Conservation (phyloP, 2,329 filamentous ascomycete genomes). For the Apiospora marii region DNA sequence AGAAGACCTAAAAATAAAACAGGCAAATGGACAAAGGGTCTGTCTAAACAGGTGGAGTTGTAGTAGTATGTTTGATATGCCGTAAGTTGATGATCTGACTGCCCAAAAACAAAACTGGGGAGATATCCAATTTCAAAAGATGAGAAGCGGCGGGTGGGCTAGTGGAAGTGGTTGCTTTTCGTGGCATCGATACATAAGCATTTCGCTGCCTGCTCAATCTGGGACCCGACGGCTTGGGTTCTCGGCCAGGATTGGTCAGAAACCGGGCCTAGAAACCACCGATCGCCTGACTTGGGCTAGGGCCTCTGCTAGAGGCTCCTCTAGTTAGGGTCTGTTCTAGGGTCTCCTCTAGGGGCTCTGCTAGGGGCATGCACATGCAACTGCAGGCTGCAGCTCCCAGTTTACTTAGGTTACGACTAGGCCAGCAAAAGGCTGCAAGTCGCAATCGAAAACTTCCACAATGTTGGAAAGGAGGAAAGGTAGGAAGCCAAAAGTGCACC, state of each 20-base stretch:
- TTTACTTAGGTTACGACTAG: background rate
- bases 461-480: background rate
- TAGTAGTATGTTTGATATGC: background rate
- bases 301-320: background rate
- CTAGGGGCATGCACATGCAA: background rate
- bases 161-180: background rate
- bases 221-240: background rate
- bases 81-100: background rate
- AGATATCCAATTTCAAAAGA: conserved; percentile 7
- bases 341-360: background rate
- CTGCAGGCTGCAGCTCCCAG: background rate
- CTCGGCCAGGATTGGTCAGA: background rate
- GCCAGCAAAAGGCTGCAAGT: background rate
- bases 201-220: background rate
- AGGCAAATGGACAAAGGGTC: background rate
- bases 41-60: background rate
- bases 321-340: no score
- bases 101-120: background rate
- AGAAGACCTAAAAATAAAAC: background rate
- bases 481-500: background rate
- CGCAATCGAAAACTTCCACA: background rate
- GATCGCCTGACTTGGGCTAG: background rate
- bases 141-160: background rate
- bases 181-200: background rate
- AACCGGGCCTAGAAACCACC: background rate